Evolutionary conservation across 352 stramenopile genomes (phyloP), one percentile per base, ranked within the genome.

Genomic region (Globisporangium perplexum): DNA sequence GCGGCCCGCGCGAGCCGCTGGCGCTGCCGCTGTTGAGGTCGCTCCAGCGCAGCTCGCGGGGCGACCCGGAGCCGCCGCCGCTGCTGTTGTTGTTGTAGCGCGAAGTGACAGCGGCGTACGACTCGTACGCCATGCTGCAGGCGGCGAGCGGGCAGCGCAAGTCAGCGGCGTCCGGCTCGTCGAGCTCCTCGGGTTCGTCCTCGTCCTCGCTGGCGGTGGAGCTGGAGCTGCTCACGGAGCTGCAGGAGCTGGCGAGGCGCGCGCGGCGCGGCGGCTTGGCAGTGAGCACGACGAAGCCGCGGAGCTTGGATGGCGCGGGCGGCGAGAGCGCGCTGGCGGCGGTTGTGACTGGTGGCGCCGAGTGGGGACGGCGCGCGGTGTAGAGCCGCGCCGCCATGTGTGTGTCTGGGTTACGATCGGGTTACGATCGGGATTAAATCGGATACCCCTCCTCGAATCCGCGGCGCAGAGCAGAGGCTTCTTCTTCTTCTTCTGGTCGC

Each of bases 111-210:
- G 81, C 78, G 6, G 77, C 81, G 64, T 89, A 92, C 20, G 75
- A 88, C 61, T 86, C 78, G 69, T 89, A 92, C 18, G 69, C 71
- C 47, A 88, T 54, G 44, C 65, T 78, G 53, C 75, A 73, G 38
- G 83, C 68, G 42, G 83, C 68, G 42, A 50, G 47, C 22, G 12
- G 17, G 63, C 36, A 23, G 69, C 43, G 2, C 45, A 57, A 1
- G 15, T n/a, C 33, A 7, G 10, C 10, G 36, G 6, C n/a, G 39
- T 44, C 39, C 17, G 6, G 24, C 30, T 65, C 45, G 49, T 74
- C 62, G n/a, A 50, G 28, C 20, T 58, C 56, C 46, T 62, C 53
- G 8, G 53, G 50, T 2, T 53, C 43, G 52, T 66, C 62, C 28
- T 64, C 58, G 58, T 66, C 67, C 33, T 83, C 69, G 47, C 69